Conservation (phyloP, 129 eudicot species). For the Arctium lappa region DNA sequence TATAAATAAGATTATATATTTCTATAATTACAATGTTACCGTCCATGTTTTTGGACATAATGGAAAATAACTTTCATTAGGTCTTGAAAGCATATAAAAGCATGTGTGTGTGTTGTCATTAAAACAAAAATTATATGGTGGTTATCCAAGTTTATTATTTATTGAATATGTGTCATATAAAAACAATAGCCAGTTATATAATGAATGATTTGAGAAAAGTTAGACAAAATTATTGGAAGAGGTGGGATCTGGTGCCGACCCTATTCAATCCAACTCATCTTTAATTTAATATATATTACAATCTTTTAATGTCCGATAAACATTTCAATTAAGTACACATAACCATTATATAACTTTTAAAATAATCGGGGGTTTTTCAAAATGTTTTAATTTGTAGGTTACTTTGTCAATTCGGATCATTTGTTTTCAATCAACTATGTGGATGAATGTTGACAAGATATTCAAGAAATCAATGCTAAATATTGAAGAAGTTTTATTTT, state of each 20-base stretch:
- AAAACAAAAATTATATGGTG: not conserved
- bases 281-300: not conserved
- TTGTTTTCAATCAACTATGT: not conserved
- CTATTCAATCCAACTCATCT: not conserved
- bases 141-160: not conserved
- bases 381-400: not conserved
- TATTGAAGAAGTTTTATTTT: not conserved
- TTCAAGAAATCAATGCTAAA: not conserved
- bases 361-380: not conserved
- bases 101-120: not conserved
- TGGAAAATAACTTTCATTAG: too few species aligned
- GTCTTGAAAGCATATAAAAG: not conserved
- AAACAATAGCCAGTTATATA: not conserved
- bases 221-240: constrained; percentile 5
- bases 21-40: too few species aligned
- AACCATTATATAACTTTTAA: not conserved
- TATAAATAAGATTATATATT: too few species aligned
- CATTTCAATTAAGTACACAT: not conserved
- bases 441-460: not conserved
- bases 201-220: not conserved
- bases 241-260: constrained; percentile 22
- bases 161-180: not conserved
- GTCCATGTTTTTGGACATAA: too few species aligned
- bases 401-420: not conserved
- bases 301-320: not conserved